A percentile compares a stretch with the other conserved stretches of the same genome.
phyloP scores from a whole-genome alignment of 139 green algal genomes.

The Auxenochlorella pyrenoidosa region DNA sequence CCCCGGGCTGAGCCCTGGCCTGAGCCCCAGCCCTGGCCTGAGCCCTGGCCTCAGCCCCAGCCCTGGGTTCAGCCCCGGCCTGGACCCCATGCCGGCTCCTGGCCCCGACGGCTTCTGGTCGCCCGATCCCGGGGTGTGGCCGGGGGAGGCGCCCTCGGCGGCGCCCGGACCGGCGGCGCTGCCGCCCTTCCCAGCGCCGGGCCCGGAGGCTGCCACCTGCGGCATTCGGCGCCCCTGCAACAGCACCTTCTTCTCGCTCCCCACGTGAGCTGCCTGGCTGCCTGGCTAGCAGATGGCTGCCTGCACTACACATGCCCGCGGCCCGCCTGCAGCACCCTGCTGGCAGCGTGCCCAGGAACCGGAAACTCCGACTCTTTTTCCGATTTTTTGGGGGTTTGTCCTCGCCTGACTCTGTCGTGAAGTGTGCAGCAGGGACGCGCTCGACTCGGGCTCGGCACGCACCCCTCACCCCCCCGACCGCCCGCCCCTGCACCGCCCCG shows the following conservation, averaged over 20 bases:
- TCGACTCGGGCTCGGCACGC: background rate
- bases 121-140: background rate
- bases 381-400: too few species aligned
- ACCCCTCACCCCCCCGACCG: background rate
- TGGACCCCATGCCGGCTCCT: too few species aligned
- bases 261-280: background rate
- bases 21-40: background rate
- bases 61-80: background rate
- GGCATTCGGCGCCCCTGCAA: background rate
- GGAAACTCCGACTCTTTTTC: too few species aligned
- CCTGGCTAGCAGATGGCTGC: background rate
- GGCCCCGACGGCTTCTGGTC: too few species aligned
- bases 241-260: constrained; percentile 13
- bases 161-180: background rate
- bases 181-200: background rate
- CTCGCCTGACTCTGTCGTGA: too few species aligned
- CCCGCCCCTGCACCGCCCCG: background rate
- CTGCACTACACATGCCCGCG: background rate
- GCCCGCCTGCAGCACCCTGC: background rate
- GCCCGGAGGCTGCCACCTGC: background rate
- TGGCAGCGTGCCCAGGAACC: too few species aligned
- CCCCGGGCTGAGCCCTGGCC: background rate
- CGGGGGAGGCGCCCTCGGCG: too few species aligned
- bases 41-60: background rate
- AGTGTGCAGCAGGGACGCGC: background rate